A percentile compares a stretch with the other conserved stretches of the same genome.
These are phyloP conservation scores for Rubus idaeus DNA, from an alignment of 306 rosid genomes.

Conservation along the genomic window DNA sequence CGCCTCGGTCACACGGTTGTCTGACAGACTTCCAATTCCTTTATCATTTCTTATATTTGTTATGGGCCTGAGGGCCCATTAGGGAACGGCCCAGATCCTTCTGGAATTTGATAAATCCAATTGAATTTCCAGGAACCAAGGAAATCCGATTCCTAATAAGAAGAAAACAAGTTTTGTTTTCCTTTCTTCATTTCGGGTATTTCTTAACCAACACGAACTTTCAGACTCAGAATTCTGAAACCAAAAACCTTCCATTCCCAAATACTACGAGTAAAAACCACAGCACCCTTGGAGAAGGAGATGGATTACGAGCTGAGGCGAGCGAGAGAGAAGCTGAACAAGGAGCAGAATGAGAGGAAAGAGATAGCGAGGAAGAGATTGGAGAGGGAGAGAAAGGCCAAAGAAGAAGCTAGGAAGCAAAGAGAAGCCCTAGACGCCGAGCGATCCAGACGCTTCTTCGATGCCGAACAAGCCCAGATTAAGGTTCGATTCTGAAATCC, in stretches of 20 bases:
- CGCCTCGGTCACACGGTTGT: too few relatives aligned
- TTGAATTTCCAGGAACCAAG: not conserved
- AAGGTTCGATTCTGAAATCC: conserved; percentile 50
- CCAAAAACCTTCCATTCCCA: not conserved
- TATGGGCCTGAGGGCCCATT: not conserved
- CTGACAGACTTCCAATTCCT: too few relatives aligned
- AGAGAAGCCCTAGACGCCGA: conserved; percentile 86
- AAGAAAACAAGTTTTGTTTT: conserved; percentile 4
- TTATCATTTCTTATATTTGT: too few relatives aligned
- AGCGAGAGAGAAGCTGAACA: conserved; percentile 90
- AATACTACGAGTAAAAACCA: not conserved
- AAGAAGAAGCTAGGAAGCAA: conserved; percentile 60
- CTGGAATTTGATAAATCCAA: not conserved
- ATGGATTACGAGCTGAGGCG: conserved; percentile 93
- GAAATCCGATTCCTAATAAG: not conserved
- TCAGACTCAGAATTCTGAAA: not conserved
- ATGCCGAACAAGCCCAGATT: conserved; percentile 78
- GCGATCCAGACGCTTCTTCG: conserved; percentile 71
- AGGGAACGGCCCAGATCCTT: conserved; percentile 47
- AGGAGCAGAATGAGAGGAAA: conserved; percentile 80
- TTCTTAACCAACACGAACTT: conserved; percentile 11
- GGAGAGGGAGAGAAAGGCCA: conserved; percentile 71
- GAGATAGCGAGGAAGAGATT: conserved; percentile 45
- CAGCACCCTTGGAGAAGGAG: not conserved
- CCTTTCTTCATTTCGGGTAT: not conserved